Conservation (phyloP, 1,139 yeast genomes). For the Saccharomyces hybrid region DNA sequence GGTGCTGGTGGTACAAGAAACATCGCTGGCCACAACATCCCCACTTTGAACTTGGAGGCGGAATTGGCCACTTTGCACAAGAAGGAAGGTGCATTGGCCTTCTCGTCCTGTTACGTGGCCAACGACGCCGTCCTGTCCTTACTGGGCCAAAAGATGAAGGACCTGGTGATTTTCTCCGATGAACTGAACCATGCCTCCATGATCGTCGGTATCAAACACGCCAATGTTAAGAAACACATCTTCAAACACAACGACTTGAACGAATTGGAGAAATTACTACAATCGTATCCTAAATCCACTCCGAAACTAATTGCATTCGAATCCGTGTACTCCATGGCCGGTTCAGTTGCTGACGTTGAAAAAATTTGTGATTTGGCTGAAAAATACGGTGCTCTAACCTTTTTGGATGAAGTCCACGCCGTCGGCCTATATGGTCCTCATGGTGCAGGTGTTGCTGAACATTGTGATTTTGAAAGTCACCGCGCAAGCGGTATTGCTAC, state of each 20-base stretch:
- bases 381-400: constrained; percentile 93
- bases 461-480: constrained; percentile 78
- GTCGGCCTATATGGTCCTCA: constrained; percentile 99
- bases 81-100: constrained; percentile 91
- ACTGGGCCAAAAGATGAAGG: constrained; percentile 83
- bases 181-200: constrained; percentile 93
- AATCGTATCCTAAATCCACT: constrained; percentile 68
- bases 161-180: constrained; percentile 86
- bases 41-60: constrained; percentile 77
- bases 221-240: constrained; percentile 79
- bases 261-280: constrained; percentile 72
- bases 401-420: constrained; percentile 96
- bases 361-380: constrained; percentile 93
- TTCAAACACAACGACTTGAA: constrained; percentile 84
- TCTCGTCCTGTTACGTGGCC: constrained; percentile 92
- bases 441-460: constrained; percentile 99
- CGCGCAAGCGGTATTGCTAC: constrained; percentile 56
- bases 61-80: constrained; percentile 86
- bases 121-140: constrained; percentile 93
- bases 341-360: constrained; percentile 90
- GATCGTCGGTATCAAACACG: constrained; percentile 92
- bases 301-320: constrained; percentile 97
- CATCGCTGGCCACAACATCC: constrained; percentile 93
- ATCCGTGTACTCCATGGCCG: constrained; percentile 97
- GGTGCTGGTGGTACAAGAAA: constrained; percentile 99